Base-by-base conservation (phyloP, 371 early-diverging fungal genomes). In the Coemansia sp. region DNA sequence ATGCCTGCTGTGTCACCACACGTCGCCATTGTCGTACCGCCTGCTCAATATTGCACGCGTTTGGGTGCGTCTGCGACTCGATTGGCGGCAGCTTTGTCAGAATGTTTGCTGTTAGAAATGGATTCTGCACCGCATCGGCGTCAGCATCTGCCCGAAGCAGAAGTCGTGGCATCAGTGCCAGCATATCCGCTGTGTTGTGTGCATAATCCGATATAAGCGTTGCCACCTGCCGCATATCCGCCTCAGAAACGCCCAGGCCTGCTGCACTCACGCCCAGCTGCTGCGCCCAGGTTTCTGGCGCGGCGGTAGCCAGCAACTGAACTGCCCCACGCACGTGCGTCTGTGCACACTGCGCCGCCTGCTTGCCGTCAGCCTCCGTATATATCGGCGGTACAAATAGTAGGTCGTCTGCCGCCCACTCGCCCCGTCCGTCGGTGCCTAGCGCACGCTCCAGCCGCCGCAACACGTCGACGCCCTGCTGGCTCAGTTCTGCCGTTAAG, bases 21-120 rank as follows among this genome's bases (percentile, higher is more conserved):
- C 74, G 74, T 36, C 61, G 61, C 74, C 74, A 74, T n/a, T 60
- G 57, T 8, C 47, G 50, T 35, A 72, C 58, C 2, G 72, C 47
- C 0, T 38, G 57, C 4, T 57, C 33, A 8, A 72, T 40, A 33
- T 71, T 41, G 58, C 65, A 72, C 4, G 61, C 66, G 14, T 50
- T 42, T 4, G 58, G 56, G 55, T 35, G 63, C 55, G 38, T 47
- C 51, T 54, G 72, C 1, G 62, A 42, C 49, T 65, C 74, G 30
- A 61, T 65, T 30, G 57, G 65, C 12, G 62, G 72, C 47, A 61
- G 50, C 33, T 48, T 41, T n/a, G 57, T 31, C 47, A 66, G 11
- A 30, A 74, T 66, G n/a, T 72, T 57, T 10, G 66, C 57, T 6
- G 47, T 39, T 5, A 35, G 38, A 39, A 65, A 72, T 16, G 66